Base-by-base conservation (phyloP, 805 yeast genomes). In the Schwanniomyces sp. region DNA sequence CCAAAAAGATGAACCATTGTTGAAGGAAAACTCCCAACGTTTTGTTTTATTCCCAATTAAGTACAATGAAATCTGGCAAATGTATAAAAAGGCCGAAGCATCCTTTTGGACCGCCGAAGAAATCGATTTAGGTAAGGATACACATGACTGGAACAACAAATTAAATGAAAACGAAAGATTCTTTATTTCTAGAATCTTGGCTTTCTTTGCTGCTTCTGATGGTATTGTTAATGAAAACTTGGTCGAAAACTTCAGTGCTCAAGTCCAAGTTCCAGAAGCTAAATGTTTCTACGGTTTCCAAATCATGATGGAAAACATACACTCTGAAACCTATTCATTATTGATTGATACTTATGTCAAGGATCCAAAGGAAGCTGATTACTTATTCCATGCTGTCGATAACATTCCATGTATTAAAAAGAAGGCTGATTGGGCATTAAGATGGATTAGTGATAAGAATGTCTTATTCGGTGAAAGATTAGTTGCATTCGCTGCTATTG, bases 71-170 rank as follows among this genome's bases (percentile, higher is more conserved):
- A 88, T 92, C 69, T 92, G 98, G 98, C 96, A 92, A 72, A 91
- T 95, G 79, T 92, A 92, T 75, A 92, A 92, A 79, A 90, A 92
- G 75, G 97, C 98, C 44, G 99, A 94, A 79, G 99, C 99, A 12
- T 92, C 98, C 5, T 92, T 92, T 81, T 92, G 99, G 99, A 94
- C 98, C 36, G 97, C 98, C 41, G 99, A 92, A 77, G 99, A 94
- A 75, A 91, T 92, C 56, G 99, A 92, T 72, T 81, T 92, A 55
- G 85, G 95, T 47, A 94, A 92, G 78, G 99, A 92, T 70, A 65
- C 79, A 51, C 81, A 80, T 61, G 99, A 92, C 75, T 92, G 99
- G 99, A 91, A 89, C 67, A 81, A 86, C 75, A 78, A 78, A 63
- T 77, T 92, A 77, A 91, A 79, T 66, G 94, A 88, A 48, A 92